These are phyloP conservation scores for Lepidium campestre DNA, from an alignment of 441 rosid genomes.

Conservation along the genomic window DNA sequence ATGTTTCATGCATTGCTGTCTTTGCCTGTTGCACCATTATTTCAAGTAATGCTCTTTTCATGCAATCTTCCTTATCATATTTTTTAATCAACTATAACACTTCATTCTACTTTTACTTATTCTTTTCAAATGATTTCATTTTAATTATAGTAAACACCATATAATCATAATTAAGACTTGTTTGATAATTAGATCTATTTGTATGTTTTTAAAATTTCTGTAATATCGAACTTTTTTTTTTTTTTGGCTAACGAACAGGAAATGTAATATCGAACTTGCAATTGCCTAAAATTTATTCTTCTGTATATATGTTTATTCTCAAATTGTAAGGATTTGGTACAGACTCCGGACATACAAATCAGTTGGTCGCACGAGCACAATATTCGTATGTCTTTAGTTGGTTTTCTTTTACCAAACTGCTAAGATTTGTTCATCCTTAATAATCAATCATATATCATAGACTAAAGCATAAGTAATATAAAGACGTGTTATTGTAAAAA, in stretches of 20 bases:
- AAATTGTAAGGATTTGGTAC: background rate
- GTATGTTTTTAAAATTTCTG: background rate
- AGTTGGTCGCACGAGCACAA: slow-evolving; percentile 14
- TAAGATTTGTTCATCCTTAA: background rate
- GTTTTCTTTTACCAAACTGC: background rate
- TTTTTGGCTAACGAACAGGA: no score
- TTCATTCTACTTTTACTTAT: slow-evolving; percentile 7
- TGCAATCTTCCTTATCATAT: slow-evolving; percentile 18
- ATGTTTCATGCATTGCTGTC: slow-evolving; percentile 28
- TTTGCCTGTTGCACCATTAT: slow-evolving; percentile 30
- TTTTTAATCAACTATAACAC: slow-evolving; percentile 17
- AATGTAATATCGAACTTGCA: no score
- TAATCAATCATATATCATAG: background rate
- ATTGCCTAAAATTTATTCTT: no score
- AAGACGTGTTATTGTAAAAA: no score
- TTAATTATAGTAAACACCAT: background rate
- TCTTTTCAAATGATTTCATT: background rate
- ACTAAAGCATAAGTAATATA: background rate
- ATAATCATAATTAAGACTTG: background rate
- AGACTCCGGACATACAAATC: slow-evolving; percentile 18
- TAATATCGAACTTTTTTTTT: background rate
- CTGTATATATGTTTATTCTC: background rate
- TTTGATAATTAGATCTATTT: background rate
- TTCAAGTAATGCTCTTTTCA: slow-evolving; percentile 32
- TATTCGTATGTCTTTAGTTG: slow-evolving; percentile 9